These are phyloP conservation scores for Leishmania aethiopica DNA, from an alignment of 208 protist species.

Conservation along the genomic window DNA sequence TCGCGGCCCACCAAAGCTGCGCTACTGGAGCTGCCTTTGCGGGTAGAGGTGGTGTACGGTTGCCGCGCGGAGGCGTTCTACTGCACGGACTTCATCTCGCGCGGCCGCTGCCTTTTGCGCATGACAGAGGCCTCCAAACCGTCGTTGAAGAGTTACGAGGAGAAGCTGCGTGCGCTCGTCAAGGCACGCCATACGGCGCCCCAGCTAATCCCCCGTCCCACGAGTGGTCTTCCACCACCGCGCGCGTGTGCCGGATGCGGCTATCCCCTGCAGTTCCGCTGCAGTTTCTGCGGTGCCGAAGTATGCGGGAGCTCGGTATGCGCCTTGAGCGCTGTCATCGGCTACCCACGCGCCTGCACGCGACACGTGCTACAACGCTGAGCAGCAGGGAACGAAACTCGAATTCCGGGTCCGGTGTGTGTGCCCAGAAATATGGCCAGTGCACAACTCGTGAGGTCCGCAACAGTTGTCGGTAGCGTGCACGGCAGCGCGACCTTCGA, in stretches of 20 bases:
- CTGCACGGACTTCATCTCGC: slow-evolving; percentile 77
- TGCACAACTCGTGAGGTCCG: background rate
- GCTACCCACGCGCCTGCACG: slow-evolving; percentile 72
- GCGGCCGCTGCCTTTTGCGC: slow-evolving; percentile 47
- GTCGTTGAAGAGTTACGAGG: slow-evolving; percentile 59
- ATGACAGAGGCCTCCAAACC: slow-evolving; percentile 50
- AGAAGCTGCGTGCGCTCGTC: slow-evolving; percentile 61
- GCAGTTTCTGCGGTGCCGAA: slow-evolving; percentile 75
- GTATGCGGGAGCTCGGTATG: slow-evolving; percentile 64
- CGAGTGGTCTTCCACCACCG: slow-evolving; percentile 15
- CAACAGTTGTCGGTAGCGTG: background rate
- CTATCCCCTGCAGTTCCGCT: slow-evolving; percentile 49
- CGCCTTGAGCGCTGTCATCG: slow-evolving; percentile 34
- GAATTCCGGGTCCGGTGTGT: background rate
- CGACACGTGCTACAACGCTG: slow-evolving; percentile 7
- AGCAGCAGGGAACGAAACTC: background rate
- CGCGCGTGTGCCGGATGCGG: slow-evolving; percentile 55
- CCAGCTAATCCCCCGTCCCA: slow-evolving; percentile 41
- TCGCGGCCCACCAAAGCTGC: slow-evolving; percentile 2
- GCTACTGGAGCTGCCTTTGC: slow-evolving; percentile 34
- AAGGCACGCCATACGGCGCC: slow-evolving; percentile 22
- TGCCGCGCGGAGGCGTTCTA: slow-evolving; percentile 71
- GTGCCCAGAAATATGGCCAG: background rate
- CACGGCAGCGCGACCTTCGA: background rate
- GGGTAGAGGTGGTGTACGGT: slow-evolving; percentile 84